Base-by-base conservation (phyloP, 345 rosid genomes). In the Luvunga scandens region DNA sequence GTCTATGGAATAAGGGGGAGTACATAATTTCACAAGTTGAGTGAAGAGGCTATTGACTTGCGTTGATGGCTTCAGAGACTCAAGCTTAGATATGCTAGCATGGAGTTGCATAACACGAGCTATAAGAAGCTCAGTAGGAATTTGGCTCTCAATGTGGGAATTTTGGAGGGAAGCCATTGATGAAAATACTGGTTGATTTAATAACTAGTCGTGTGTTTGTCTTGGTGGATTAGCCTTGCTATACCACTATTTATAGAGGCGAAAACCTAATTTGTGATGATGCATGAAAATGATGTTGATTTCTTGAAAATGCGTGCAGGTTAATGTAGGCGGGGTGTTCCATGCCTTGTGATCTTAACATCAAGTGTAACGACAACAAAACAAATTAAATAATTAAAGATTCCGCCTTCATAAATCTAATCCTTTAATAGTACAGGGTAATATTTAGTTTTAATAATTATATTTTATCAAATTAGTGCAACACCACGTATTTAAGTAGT, bases 141-240 rank as follows among this genome's bases (percentile, higher is more conserved):
- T 62, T 72, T 75, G 73, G 56, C 22, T 28, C 72, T 72, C 72
- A 14, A 28, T 25, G 60, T 31, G 59, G 77, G 66, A 19, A 69
- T 31, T 84, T 55, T 76, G 78, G 69, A 71, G 65, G 70, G 83
- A 77, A 71, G 83, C 83, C 88, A 86, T 86, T 50, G 72, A n/a
- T 67, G 61, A 64, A 70, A n/a, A 21, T 33, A 48, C 7, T 59
- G 33, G 25, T 22, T 45, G 50, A 45, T 45, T 13, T 13, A 45
- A 45, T 3, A 45, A 45, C 36, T 12, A 63, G 9, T 42, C 3
- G 39, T 39, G n/a, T 2, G 0, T 65, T n/a, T 21, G 31, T 63
- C 71, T 45, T 63, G 61, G 61, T 13, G 45, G 7, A 75, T 64
- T 48, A 24, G 21, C 39, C 22, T 4, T 4, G 14, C 24, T 7